Evolutionary conservation across 148 eudicot genomes (phyloP).

Genomic region (Dianthus caryophyllus): DNA sequence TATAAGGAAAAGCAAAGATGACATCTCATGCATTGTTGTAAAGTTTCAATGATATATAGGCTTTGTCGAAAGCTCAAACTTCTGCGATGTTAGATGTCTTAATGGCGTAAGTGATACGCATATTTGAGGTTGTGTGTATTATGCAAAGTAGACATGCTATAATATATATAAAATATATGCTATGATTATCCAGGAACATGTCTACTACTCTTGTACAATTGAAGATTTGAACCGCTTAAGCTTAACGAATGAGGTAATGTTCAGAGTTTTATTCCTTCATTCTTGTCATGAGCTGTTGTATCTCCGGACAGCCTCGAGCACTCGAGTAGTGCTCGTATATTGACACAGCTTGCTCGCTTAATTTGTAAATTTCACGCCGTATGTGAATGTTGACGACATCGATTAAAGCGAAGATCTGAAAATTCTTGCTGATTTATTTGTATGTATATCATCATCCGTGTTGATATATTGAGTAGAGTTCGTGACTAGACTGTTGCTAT

Average conservation of each 20-base stretch:
- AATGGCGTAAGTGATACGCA: not conserved
- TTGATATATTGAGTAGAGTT: no score
- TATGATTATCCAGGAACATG: constrained; percentile 1
- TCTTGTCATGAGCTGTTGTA: not conserved
- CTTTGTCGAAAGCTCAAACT: not conserved
- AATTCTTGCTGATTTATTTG: no score
- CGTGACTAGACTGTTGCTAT: no score
- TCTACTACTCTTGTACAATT: constrained; percentile 1
- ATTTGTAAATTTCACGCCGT: no score
- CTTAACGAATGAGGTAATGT: not conserved
- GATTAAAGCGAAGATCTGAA: no score
- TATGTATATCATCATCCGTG: no score
- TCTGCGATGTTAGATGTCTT: not conserved
- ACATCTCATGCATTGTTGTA: constrained; percentile 86
- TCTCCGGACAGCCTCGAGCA: no score
- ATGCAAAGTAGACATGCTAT: not conserved
- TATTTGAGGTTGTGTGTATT: not conserved
- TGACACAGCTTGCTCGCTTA: no score
- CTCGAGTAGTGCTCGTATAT: no score
- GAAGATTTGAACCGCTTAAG: not conserved
- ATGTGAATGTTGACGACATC: no score
- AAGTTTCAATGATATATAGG: constrained; percentile 42
- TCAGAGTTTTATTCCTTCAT: not conserved
- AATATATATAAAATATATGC: constrained; percentile 9
- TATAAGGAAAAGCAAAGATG: constrained; percentile 78